These are phyloP conservation scores for Barnettozyma populi DNA, from an alignment of 805 yeast genomes.

Conservation along the genomic window DNA sequence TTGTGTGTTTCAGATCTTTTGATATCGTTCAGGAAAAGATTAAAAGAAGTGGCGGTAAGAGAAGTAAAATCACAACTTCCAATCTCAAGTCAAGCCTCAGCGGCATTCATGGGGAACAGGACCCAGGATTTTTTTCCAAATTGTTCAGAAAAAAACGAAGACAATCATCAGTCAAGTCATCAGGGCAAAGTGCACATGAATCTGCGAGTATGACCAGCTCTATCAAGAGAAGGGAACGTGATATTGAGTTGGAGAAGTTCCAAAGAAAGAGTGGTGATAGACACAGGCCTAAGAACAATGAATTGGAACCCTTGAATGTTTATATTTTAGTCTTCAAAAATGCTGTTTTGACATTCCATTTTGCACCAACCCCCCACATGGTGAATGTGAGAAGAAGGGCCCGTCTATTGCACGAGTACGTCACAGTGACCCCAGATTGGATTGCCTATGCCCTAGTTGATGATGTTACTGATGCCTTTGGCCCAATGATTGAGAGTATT, in stretches of 20 bases:
- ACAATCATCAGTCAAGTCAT: conserved; percentile 14
- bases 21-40: conserved; percentile 72
- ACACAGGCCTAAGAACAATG: conserved; percentile 41
- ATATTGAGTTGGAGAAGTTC: conserved; percentile 31
- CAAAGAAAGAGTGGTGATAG: conserved; percentile 41
- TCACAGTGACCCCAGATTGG: conserved; percentile 94
- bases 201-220: conserved; percentile 21
- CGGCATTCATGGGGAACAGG: conserved; percentile 4
- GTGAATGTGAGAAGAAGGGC: conserved; percentile 93
- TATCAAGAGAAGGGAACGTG: conserved; percentile 26
- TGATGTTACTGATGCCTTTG: conserved; percentile 96
- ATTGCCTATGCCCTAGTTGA: conserved; percentile 93
- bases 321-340: conserved; percentile 47
- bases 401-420: conserved; percentile 76
- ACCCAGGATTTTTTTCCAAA: conserved; percentile 9
- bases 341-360: conserved; percentile 88
- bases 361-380: conserved; percentile 90
- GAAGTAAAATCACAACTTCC: background rate
- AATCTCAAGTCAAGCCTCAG: conserved; percentile 2
- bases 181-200: conserved; percentile 3
- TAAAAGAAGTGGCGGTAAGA: conserved; percentile 40
- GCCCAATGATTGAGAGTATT: conserved; percentile 90
- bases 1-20: conserved; percentile 83
- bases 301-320: conserved; percentile 84
- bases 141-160: conserved; percentile 12